Conservation (phyloP, 1,284 basidiomycete genomes). For the Pascua guehoae region DNA sequence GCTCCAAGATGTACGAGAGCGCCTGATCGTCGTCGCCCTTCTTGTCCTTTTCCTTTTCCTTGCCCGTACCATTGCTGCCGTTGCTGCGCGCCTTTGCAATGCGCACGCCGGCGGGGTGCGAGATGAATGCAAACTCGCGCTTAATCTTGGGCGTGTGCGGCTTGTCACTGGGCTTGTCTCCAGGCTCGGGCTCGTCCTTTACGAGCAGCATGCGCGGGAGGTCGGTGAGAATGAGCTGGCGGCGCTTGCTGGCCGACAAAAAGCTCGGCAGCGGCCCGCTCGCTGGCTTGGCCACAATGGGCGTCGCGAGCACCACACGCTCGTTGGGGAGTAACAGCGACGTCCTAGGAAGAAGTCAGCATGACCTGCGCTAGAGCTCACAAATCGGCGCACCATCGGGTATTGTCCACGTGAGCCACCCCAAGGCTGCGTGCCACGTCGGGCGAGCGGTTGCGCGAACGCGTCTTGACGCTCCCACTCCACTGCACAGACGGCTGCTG, state of each 20-base stretch:
- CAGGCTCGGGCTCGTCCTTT: conserved; percentile 46
- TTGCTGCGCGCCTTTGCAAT: background rate
- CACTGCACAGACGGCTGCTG: conserved; percentile 1
- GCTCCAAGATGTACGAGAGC: conserved; percentile 31
- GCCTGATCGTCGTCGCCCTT: conserved; percentile 6
- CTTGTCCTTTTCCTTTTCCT: background rate
- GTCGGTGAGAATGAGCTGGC: conserved; percentile 54
- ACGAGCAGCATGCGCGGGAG: conserved; percentile 55
- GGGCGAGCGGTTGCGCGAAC: conserved; percentile 5
- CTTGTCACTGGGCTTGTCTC: background rate
- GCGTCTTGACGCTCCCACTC: conserved; percentile 2
- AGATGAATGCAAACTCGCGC: conserved; percentile 17
- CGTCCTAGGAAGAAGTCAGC: conserved; percentile 3
- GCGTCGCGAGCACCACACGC: conserved; percentile 43
- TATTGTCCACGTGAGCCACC: conserved; percentile 11
- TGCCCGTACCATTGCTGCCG: conserved; percentile 2
- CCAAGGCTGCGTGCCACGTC: conserved; percentile 5
- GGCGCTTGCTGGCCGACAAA: conserved; percentile 47
- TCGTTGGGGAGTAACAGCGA: conserved; percentile 45
- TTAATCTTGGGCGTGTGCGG: conserved; percentile 13
- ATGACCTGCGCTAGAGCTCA: background rate
- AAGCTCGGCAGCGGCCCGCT: conserved; percentile 41
- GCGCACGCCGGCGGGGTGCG: conserved; percentile 7
- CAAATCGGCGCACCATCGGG: conserved; percentile 24
- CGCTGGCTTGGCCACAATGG: conserved; percentile 44